Percentiles rank a stretch among this genome's conserved stretches.
phyloP scores from a whole-genome alignment of 345 rosid genomes.

The Eutrema japonicum region DNA sequence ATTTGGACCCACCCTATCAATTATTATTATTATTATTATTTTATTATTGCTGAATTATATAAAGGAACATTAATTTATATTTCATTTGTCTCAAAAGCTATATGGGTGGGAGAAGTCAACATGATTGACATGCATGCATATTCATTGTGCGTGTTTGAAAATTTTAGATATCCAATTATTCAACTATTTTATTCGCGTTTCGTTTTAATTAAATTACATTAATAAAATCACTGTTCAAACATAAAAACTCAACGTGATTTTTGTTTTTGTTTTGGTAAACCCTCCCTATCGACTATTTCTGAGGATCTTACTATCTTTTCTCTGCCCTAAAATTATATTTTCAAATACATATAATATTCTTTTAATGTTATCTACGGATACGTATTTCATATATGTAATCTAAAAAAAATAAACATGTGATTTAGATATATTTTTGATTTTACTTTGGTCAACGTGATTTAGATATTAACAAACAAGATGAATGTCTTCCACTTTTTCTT shows the following conservation, averaged over 20 bases:
- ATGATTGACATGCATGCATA: slow-evolving; percentile 49
- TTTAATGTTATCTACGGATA: background rate
- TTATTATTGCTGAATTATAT: slow-evolving; percentile 17
- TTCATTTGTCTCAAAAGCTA: slow-evolving; percentile 33
- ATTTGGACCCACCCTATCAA: slow-evolving; percentile 36
- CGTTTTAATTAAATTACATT: slow-evolving; percentile 8
- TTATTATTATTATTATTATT: slow-evolving; percentile 31
- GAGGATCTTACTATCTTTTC: background rate
- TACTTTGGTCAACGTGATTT: background rate
- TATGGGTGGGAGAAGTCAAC: slow-evolving; percentile 45
- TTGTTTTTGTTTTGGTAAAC: background rate
- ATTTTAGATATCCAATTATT: background rate
- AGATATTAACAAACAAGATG: background rate
- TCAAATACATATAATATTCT: background rate
- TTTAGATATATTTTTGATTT: no score
- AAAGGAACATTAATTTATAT: slow-evolving; percentile 17
- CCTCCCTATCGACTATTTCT: background rate
- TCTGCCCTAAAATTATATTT: background rate
- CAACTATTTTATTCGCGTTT: background rate
- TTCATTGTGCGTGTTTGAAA: slow-evolving; percentile 35
- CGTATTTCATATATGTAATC: background rate
- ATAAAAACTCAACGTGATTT: background rate
- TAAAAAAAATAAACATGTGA: background rate
- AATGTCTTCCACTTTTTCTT: slow-evolving; percentile 2
- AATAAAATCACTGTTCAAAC: background rate